Evolutionary conservation across 768 basidiomycete genomes (phyloP).

Genomic region (Hortiboletus flavorubellus): DNA sequence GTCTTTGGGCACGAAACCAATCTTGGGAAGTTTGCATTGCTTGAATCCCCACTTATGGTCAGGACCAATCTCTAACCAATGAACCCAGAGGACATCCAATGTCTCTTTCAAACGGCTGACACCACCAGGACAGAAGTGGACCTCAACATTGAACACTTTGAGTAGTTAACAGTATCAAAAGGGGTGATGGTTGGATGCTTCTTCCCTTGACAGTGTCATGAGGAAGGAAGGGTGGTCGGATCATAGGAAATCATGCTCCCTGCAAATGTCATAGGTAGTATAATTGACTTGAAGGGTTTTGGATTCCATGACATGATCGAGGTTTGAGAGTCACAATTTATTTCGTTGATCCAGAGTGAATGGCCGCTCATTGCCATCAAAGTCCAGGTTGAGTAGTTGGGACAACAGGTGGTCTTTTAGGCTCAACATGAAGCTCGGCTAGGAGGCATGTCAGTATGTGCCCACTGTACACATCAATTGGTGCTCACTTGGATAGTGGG

Average conservation of each 20-base stretch:
- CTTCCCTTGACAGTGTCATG: too few species aligned
- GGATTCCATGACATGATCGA: background rate
- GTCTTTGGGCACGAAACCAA: too few species aligned
- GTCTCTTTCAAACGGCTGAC: too few species aligned
- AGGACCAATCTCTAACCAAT: too few species aligned
- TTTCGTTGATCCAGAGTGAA: background rate
- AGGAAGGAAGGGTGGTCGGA: too few species aligned
- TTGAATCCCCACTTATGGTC: too few species aligned
- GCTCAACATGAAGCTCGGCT: background rate
- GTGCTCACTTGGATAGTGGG: background rate
- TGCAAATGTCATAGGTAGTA: background rate
- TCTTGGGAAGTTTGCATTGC: too few species aligned
- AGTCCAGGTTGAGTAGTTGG: background rate
- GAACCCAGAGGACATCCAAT: too few species aligned
- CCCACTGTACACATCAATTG: background rate
- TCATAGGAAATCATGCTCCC: background rate
- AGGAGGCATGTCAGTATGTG: background rate
- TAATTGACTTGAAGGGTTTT: constrained; percentile 1
- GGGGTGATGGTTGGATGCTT: too few species aligned
- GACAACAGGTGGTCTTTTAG: background rate
- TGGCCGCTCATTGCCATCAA: background rate
- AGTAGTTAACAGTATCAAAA: too few species aligned
- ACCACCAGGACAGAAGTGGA: too few species aligned
- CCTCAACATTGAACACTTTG: too few species aligned
- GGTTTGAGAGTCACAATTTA: background rate